Base-by-base conservation (phyloP, 176 grass and related monocot species). In the Musa beccarii region DNA sequence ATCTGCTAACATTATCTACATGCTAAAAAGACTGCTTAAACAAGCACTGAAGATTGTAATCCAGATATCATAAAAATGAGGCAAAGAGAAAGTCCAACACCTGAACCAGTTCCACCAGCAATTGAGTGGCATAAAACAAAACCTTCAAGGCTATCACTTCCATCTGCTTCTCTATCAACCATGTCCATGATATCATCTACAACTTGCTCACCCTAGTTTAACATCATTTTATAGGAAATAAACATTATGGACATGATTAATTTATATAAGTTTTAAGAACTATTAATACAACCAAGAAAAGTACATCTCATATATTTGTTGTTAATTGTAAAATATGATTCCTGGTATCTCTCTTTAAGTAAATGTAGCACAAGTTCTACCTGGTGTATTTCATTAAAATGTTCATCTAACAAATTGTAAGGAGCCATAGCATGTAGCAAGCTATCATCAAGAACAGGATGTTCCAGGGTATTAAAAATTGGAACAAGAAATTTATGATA, bases 181-280 rank as follows among this genome's bases (percentile, higher is more conserved):
- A 99, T 99, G 75, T 99, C 95, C 95, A 99, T 99, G 79, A 99
- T 99, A 83, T 99, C 95, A 82, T 94, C 95, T 22, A 99, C 95
- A 25, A 99, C 88, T 94, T 94, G 86, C 62, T 99, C 95, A 71
- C 95, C 95, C 95, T 99, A 72, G 68, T 50, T 24, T 65, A 70
- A 50, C 7, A 16, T 13, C 24, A 70, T 50, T 29, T 50, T 51
- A 8, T 6, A 70, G 14, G 34, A 70, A 50, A n/a, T 34, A 6
- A 70, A 70, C 16, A 70, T 51, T 29, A 67, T 28, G 24, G 16
- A 59, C 19, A 59, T 59, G 16, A 59, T 17, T 2, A n/a, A 17
- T 15, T 15, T 17, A 59, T 19, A 19, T 59, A 19, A 6, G 3
- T 19, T 59, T 59, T 19, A 16, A 19, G 56, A 59, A 59, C 56